A percentile compares a stretch with the other conserved stretches of the same genome.
phyloP scores from a whole-genome alignment of 1,139 yeast genomes.

The Diutina catenulata region DNA sequence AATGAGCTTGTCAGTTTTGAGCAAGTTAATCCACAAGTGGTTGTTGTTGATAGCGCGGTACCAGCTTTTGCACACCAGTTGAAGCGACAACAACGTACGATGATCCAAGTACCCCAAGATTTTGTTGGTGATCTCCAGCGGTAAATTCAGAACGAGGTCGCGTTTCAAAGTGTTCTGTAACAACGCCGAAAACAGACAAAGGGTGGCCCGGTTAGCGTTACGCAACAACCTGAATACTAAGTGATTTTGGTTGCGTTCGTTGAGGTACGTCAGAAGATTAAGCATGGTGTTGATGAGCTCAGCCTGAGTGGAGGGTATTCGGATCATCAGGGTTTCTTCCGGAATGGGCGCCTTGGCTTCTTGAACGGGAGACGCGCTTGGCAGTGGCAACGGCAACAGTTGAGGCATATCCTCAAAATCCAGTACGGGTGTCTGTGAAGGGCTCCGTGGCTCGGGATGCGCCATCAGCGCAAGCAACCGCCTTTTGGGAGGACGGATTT shows the following conservation, averaged over 20 bases:
- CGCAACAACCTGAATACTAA: constrained; percentile 55
- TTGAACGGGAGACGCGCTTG: constrained; percentile 45
- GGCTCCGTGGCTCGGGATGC: constrained; percentile 6
- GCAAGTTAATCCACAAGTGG: constrained; percentile 45
- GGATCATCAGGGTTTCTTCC: constrained; percentile 13
- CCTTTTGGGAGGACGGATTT: constrained; percentile 2
- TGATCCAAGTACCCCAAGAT: constrained; percentile 61
- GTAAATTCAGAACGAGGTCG: constrained; percentile 61
- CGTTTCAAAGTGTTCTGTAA: constrained; percentile 54
- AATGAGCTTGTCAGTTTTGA: constrained; percentile 43
- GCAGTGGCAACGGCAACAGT: constrained; percentile 55
- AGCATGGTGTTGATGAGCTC: constrained; percentile 28
- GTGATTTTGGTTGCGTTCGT: constrained; percentile 27
- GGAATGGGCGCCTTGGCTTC: constrained; percentile 13
- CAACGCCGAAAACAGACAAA: constrained; percentile 54
- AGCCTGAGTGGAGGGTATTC: constrained; percentile 25
- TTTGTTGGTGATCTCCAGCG: constrained; percentile 62
- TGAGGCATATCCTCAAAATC: constrained; percentile 29
- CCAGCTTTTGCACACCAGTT: constrained; percentile 68
- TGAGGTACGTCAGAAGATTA: constrained; percentile 23
- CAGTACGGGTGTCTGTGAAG: constrained; percentile 28
- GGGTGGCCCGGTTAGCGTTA: constrained; percentile 51
- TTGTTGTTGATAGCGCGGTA: constrained; percentile 46
- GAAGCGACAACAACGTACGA: constrained; percentile 46
- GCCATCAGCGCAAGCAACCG: constrained; percentile 1